Percentiles rank a stretch among this genome's conserved stretches.
These are phyloP conservation scores for Arachnopeziza araneosa DNA, from an alignment of 2,329 filamentous ascomycete species.

Conservation along the genomic window DNA sequence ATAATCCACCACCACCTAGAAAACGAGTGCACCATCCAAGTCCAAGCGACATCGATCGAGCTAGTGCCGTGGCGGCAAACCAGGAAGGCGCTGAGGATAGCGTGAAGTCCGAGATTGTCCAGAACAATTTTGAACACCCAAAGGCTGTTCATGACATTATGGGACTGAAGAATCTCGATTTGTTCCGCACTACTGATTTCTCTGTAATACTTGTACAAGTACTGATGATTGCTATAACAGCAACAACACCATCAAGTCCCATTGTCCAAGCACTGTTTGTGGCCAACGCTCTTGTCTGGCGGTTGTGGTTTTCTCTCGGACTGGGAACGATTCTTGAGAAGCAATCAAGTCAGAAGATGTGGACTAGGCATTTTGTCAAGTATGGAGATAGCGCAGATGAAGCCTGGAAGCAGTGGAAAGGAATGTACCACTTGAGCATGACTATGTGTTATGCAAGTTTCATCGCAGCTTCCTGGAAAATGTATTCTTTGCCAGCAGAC, in stretches of 20 bases:
- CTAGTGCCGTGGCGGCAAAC: constrained; percentile 31
- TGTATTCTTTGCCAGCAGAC: constrained; percentile 81
- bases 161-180: constrained; percentile 76
- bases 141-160: constrained; percentile 76
- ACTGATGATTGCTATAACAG: constrained; percentile 68
- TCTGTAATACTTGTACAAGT: constrained; percentile 70
- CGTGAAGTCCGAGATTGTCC: constrained; percentile 2
- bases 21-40: constrained; percentile 37
- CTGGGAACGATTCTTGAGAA: constrained; percentile 78
- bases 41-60: constrained; percentile 30
- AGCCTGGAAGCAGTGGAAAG: constrained; percentile 98
- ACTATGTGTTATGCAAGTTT: constrained; percentile 86
- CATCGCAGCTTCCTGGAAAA: constrained; percentile 89
- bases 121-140: constrained; percentile 38
- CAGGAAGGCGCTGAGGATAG: constrained; percentile 30
- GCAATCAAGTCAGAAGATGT: constrained; percentile 87
- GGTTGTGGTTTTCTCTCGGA: constrained; percentile 86
- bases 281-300: constrained; percentile 73
- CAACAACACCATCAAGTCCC: constrained; percentile 71
- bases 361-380: constrained; percentile 97
- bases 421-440: constrained; percentile 88
- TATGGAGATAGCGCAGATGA: constrained; percentile 86
- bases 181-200: constrained; percentile 81
- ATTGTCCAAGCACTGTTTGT: constrained; percentile 76
- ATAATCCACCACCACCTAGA: constrained; percentile 79